A percentile compares a stretch with the other conserved stretches of the same genome.
These are phyloP conservation scores for Arachnopeziza araneosa DNA, from an alignment of 2,329 filamentous ascomycete species.

Conservation along the genomic window DNA sequence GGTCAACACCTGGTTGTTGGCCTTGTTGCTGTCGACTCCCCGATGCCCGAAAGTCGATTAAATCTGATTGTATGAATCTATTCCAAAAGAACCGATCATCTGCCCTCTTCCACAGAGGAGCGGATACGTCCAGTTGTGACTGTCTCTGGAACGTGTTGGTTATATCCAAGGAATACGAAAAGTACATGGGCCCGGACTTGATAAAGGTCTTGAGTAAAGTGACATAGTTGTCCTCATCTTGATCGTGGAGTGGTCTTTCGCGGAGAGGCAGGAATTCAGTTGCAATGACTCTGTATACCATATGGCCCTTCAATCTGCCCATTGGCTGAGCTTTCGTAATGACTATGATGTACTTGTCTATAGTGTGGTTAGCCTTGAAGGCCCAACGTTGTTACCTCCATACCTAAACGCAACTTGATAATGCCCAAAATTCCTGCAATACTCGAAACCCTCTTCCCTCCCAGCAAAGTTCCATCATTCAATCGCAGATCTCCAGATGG, in stretches of 20 bases:
- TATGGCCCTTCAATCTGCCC: conserved; percentile 88
- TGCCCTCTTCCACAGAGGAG: conserved; percentile 82
- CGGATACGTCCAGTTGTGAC: conserved; percentile 63
- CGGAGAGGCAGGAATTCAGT: conserved; percentile 93
- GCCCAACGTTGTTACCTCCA: conserved; percentile 19
- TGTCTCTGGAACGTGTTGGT: conserved; percentile 97
- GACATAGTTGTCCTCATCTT: conserved; percentile 91
- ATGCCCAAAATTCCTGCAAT: conserved; percentile 93
- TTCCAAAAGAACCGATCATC: conserved; percentile 99
- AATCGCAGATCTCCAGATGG: conserved; percentile 87
- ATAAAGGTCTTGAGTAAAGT: conserved; percentile 75
- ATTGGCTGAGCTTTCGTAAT: conserved; percentile 92
- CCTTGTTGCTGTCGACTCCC: conserved; percentile 59
- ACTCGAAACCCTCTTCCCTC: conserved; percentile 82
- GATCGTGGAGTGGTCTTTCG: conserved; percentile 84
- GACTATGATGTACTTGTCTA: conserved; percentile 91
- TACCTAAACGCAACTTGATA: conserved; percentile 88
- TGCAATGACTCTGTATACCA: conserved; percentile 86
- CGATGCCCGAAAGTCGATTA: conserved; percentile 77
- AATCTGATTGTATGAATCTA: conserved; percentile 80
- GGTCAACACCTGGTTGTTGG: conserved; percentile 72
- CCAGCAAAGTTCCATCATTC: conserved; percentile 69
- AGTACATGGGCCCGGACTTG: conserved; percentile 87
- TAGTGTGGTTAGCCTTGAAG: conserved; percentile 11
- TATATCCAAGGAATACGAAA: conserved; percentile 93